phyloP scores from a whole-genome alignment of 108 stramenopile species.

The Cyclotella cryptica region DNA sequence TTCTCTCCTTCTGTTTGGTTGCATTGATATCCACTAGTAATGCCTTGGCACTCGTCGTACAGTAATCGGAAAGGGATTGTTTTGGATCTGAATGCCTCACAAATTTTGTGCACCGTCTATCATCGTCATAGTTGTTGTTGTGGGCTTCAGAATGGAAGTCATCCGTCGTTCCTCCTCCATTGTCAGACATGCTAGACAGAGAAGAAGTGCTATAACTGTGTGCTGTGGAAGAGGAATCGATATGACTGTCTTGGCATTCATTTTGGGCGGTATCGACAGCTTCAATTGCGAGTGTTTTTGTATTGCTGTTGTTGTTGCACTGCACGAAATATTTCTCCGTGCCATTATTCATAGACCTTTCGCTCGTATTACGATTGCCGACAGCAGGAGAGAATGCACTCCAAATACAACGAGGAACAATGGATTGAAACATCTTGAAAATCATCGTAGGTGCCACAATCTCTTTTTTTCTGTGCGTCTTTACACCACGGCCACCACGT shows the following conservation, averaged over 20 bases:
- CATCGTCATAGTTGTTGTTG: background rate
- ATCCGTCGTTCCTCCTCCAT: background rate
- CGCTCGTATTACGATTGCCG: too few relatives aligned
- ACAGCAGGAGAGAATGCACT: too few relatives aligned
- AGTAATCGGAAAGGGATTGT: background rate
- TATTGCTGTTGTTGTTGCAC: too few relatives aligned
- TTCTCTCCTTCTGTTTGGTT: background rate
- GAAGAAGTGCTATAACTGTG: conserved; percentile 1
- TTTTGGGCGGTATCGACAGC: background rate
- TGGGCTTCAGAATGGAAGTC: background rate
- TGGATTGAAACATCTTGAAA: background rate
- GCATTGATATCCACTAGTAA: too few relatives aligned
- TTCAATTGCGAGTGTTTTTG: background rate
- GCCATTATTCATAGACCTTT: too few relatives aligned
- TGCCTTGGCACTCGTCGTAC: background rate
- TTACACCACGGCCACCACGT: background rate
- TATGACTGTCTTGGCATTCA: background rate
- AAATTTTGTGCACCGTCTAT: background rate
- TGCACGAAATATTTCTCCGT: too few relatives aligned
- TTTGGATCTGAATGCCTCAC: background rate
- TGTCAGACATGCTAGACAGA: background rate
- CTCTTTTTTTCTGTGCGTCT: background rate
- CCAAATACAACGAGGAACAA: too few relatives aligned
- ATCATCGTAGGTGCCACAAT: background rate
- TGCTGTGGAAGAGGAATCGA: background rate